Evolutionary conservation across 2,329 filamentous ascomycete genomes (phyloP).

Genomic region (Sclerotinia glacialis): DNA sequence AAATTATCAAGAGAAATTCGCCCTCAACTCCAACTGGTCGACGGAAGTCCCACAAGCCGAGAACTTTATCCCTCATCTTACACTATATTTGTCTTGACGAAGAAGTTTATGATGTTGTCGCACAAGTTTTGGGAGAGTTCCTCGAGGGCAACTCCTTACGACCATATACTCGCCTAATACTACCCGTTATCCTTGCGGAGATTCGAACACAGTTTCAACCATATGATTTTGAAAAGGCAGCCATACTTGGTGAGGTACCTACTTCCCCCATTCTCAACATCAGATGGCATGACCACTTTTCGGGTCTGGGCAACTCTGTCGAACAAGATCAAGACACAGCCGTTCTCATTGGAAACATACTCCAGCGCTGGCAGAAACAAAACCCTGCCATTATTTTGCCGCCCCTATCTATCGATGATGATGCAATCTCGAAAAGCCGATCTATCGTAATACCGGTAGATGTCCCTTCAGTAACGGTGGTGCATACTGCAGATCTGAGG

Average conservation of each 20-base stretch:
- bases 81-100: conserved; percentile 75
- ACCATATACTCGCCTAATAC: conserved; percentile 49
- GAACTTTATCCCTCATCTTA: conserved; percentile 63
- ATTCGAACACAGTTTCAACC: conserved; percentile 46
- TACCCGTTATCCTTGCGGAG: conserved; percentile 46
- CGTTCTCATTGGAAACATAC: conserved; percentile 29
- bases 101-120: conserved; percentile 58
- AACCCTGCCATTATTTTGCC: conserved; percentile 31
- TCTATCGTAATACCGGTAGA: conserved; percentile 87
- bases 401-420: conserved; percentile 30
- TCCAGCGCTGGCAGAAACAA: conserved; percentile 34
- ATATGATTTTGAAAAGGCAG: conserved; percentile 56
- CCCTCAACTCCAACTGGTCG: conserved; percentile 40
- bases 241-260: conserved; percentile 51
- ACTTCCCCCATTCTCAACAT: conserved; percentile 49
- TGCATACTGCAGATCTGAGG: conserved; percentile 73
- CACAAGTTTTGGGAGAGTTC: conserved; percentile 44
- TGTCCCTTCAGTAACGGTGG: conserved; percentile 75
- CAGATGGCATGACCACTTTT: conserved; percentile 50
- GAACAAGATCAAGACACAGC: conserved; percentile 35
- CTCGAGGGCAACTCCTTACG: conserved; percentile 45
- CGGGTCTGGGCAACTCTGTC: conserved; percentile 46
- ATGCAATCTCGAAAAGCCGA: conserved; percentile 45
- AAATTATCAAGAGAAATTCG: conserved; percentile 57
- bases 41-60: conserved; percentile 34